Evolutionary conservation across 768 basidiomycete genomes (phyloP).

Genomic region (Krasilnikovozyma curviuscula): DNA sequence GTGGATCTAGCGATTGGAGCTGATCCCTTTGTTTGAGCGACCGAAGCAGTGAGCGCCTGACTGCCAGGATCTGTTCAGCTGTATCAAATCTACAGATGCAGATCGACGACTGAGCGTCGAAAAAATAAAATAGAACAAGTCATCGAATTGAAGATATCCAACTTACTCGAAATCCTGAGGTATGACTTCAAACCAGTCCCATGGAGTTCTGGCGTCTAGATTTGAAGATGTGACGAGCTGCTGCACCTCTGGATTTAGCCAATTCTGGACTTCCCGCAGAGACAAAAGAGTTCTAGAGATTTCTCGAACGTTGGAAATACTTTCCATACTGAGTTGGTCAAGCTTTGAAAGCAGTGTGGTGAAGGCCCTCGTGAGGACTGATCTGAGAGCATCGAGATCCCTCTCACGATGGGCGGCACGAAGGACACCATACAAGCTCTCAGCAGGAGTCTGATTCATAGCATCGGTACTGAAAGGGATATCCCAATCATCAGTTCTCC

Average conservation of each 20-base stretch:
- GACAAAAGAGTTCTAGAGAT: constrained; percentile 57
- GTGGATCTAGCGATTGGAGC: too few species aligned
- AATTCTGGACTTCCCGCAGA: constrained; percentile 42
- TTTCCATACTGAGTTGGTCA: constrained; percentile 50
- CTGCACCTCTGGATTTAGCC: constrained; percentile 9
- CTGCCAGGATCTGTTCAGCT: too few species aligned
- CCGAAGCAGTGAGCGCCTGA: constrained; percentile 59
- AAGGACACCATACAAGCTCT: constrained; percentile 55
- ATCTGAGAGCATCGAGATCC: constrained; percentile 34
- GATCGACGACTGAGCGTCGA: too few species aligned
- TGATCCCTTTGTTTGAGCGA: constrained; percentile 47
- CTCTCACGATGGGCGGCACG: constrained; percentile 66
- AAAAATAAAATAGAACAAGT: too few species aligned
- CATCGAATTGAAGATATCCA: background rate
- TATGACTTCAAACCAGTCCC: background rate
- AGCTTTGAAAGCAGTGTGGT: too few species aligned
- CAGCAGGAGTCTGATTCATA: constrained; percentile 30
- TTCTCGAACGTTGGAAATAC: constrained; percentile 53
- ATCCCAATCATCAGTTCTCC: constrained; percentile 93
- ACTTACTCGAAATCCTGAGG: background rate
- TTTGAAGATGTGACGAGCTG: background rate
- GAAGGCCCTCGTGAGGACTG: too few species aligned
- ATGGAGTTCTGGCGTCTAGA: constrained; percentile 4
- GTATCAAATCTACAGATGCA: too few species aligned
- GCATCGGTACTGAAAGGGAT: constrained; percentile 43